Evolutionary conservation across 2,329 filamentous ascomycete species (phyloP), one percentile per base, ranked within the genome.

Genomic region (Diplodia seriata): DNA sequence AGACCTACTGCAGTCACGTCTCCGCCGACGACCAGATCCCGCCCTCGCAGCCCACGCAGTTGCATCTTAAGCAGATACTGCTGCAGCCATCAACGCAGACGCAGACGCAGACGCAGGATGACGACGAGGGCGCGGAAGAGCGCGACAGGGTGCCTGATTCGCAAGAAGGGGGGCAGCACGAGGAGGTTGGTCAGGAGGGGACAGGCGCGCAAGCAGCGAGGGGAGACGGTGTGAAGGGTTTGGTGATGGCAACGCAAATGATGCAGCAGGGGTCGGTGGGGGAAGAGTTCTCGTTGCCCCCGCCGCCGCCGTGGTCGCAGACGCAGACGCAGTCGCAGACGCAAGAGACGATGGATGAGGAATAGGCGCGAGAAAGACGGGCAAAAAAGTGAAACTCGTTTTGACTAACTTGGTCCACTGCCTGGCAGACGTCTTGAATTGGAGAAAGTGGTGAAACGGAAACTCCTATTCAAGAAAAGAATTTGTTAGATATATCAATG

Each of bases 201-300:
- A 4, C 59, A 14, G 47, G 23, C 2, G 14, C 3, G 54, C 31
- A 33, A 9, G 33, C 8, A n/a, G 36, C 31, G 40, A 47, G 38
- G 36, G 7, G 64, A 31, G 29, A 12, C 36, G 9, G 3, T 12
- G 36, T 8, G 9, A 8, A 51, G 20, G 55, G n/a, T 11, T 20
- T 67, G 3, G 33, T 67, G 40, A 54, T 56, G 18, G 57, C 57
- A n/a, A 68, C 56, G 33, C 66, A 68, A 31, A 18, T 68, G 33
- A 29, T 68, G 18, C 49, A 57, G 2, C 47, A 43, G 18, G 49
- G 56, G 4, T 14, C 51, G 56, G 50, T 15, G 12, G 55, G 47
- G 5, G 62, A 63, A n/a, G 43, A 47, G 8, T 47, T 47, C 43
- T 62, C 56, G 23, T 4, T 68, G 23, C 66, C 66, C 11, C 66